phyloP scores from a whole-genome alignment of 1,139 yeast genomes.

The Arxiozyma telluris region DNA sequence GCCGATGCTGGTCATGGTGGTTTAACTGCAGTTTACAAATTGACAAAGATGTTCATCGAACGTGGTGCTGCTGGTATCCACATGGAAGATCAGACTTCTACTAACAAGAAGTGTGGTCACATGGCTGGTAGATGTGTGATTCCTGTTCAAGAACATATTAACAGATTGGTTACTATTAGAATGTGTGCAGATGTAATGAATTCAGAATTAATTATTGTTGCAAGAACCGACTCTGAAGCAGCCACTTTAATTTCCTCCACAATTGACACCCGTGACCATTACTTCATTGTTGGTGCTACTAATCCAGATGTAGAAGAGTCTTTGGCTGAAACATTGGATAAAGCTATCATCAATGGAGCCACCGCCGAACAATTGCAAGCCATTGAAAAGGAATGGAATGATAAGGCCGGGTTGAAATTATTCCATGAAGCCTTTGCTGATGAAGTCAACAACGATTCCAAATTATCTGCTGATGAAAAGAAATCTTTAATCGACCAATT shows the following conservation, averaged over 20 bases:
- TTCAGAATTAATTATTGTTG: constrained; percentile 75
- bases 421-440: constrained; percentile 90
- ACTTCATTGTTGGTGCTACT: constrained; percentile 83
- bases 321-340: constrained; percentile 68
- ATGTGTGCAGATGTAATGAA: constrained; percentile 94
- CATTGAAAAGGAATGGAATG: constrained; percentile 77
- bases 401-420: constrained; percentile 75
- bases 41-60: constrained; percentile 93
- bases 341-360: constrained; percentile 69
- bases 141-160: constrained; percentile 95
- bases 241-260: constrained; percentile 91
- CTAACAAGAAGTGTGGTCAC: constrained; percentile 92
- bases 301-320: constrained; percentile 64
- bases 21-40: constrained; percentile 87
- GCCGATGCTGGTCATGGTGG: constrained; percentile 99
- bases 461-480: constrained; percentile 62
- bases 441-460: constrained; percentile 53
- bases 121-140: constrained; percentile 98
- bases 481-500: constrained; percentile 57
- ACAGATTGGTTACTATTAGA: constrained; percentile 87
- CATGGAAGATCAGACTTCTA: constrained; percentile 98
- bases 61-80: constrained; percentile 99
- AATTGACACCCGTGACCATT: constrained; percentile 91
- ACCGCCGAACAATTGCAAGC: constrained; percentile 61
- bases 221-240: constrained; percentile 96